Conservation (phyloP, 208 protist genomes). For the Endotrypanum monterogeii region DNA sequence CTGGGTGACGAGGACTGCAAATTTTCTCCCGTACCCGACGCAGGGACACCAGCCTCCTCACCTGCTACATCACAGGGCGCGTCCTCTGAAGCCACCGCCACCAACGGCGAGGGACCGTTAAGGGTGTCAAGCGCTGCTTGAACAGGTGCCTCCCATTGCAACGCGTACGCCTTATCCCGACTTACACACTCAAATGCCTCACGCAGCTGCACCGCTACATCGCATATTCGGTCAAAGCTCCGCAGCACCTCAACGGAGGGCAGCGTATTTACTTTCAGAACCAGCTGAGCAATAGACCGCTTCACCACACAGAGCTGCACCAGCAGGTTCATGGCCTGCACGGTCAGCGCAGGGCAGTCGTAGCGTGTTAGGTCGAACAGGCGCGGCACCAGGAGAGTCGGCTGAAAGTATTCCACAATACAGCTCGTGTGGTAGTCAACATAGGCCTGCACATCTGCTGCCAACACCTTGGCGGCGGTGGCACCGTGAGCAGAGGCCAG, state of each 20-base stretch:
- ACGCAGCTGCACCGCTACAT: slow-evolving; percentile 47
- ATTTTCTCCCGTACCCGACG: too few species aligned
- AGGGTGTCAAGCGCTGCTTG: slow-evolving; percentile 34
- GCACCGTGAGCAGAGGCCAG: too few species aligned
- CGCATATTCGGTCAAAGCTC: slow-evolving; percentile 67
- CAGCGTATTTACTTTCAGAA: slow-evolving; percentile 71
- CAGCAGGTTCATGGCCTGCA: slow-evolving; percentile 67
- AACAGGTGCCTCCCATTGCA: slow-evolving; percentile 33
- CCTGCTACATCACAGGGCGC: not conserved
- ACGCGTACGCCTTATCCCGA: not conserved
- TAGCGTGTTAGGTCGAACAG: slow-evolving; percentile 73
- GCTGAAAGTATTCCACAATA: slow-evolving; percentile 43
- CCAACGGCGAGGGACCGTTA: not conserved
- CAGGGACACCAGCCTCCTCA: too few species aligned
- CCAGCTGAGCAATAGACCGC: slow-evolving; percentile 56
- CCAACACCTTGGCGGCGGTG: slow-evolving; percentile 19
- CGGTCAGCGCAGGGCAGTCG: slow-evolving; percentile 47
- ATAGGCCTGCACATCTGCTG: slow-evolving; percentile 40
- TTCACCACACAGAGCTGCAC: slow-evolving; percentile 68
- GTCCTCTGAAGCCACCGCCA: slow-evolving; percentile 4
- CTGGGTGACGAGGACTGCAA: too few species aligned
- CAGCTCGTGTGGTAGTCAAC: slow-evolving; percentile 40
- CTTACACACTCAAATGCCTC: slow-evolving; percentile 2
- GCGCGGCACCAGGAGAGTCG: slow-evolving; percentile 50
- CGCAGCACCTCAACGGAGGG: slow-evolving; percentile 54